Evolutionary conservation across 2,329 filamentous ascomycete genomes (phyloP).

Genomic region (Cadophora sp.): DNA sequence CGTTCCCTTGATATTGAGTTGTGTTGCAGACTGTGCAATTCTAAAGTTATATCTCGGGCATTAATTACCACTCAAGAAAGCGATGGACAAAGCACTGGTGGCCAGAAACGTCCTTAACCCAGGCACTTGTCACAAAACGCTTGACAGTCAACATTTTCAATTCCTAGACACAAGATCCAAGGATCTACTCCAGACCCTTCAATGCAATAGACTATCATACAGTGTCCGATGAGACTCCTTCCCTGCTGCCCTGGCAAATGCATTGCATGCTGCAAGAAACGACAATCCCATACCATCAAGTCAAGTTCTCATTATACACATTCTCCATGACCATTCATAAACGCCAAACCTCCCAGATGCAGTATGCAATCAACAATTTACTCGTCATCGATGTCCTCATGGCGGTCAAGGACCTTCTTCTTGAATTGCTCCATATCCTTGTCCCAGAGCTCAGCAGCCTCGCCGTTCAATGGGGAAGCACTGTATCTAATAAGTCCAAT

Average conservation of each 20-base stretch:
- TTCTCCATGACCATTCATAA: conserved; percentile 28
- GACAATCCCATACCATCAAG: conserved; percentile 25
- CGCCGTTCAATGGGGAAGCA: conserved; percentile 91
- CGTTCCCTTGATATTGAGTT: too few relatives aligned
- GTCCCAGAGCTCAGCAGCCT: conserved; percentile 96
- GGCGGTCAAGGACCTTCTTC: conserved; percentile 69
- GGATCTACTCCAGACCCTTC: conserved; percentile 13
- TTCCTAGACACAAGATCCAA: conserved; percentile 17
- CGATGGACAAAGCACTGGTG: background rate
- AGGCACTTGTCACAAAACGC: background rate
- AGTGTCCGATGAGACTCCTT: conserved; percentile 33
- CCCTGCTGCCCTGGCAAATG: conserved; percentile 29
- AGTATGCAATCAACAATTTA: conserved; percentile 44
- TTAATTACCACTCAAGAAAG: background rate
- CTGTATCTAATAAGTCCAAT: conserved; percentile 54
- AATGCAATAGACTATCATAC: conserved; percentile 30
- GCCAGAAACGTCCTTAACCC: background rate
- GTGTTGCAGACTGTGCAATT: too few relatives aligned
- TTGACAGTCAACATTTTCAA: conserved; percentile 8
- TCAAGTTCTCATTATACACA: conserved; percentile 34
- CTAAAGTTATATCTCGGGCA: too few relatives aligned
- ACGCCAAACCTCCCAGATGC: conserved; percentile 23
- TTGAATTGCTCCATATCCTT: conserved; percentile 88
- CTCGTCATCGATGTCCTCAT: conserved; percentile 70
- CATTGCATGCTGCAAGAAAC: conserved; percentile 31